phyloP scores from a whole-genome alignment of 164 flowering plant species.

The Protea cynaroides region DNA sequence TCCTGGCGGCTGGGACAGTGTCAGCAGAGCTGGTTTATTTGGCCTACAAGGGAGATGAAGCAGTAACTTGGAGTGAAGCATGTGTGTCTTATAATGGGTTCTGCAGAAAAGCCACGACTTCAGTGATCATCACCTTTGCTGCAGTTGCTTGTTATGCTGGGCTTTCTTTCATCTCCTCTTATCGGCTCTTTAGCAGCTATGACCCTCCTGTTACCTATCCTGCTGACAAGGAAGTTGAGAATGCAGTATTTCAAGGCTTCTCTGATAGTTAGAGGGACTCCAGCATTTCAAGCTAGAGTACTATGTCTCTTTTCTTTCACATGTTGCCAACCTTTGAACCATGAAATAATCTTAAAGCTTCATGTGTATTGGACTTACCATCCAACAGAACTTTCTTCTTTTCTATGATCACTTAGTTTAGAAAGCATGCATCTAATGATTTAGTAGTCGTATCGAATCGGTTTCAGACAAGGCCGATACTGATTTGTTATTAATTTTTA shows the following conservation, averaged over 20 bases:
- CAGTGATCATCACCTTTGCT: slow-evolving; percentile 54
- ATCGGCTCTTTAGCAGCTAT: slow-evolving; percentile 72
- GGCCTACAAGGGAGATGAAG: slow-evolving; percentile 60
- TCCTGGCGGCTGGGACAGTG: slow-evolving; percentile 70
- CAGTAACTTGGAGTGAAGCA: slow-evolving; percentile 58
- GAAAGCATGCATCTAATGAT: no score
- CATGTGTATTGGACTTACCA: no score
- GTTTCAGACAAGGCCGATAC: no score
- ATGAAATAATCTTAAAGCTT: no score
- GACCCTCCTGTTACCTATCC: slow-evolving; percentile 40
- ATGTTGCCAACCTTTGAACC: no score
- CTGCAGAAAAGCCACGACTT: slow-evolving; percentile 53
- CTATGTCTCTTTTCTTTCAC: no score
- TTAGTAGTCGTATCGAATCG: no score
- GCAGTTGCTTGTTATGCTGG: slow-evolving; percentile 45
- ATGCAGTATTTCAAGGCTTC: slow-evolving; percentile 22
- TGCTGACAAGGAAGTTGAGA: slow-evolving; percentile 25
- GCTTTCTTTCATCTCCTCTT: slow-evolving; percentile 75
- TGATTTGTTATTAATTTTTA: no score
- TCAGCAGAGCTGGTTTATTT: slow-evolving; percentile 64
- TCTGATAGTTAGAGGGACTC: not conserved
- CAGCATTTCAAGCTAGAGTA: no score
- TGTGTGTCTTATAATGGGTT: slow-evolving; percentile 53
- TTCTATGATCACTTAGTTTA: no score
- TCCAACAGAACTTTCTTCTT: no score